Conservation (phyloP, 1,284 basidiomycete genomes). For the Rugosomyces carneus region DNA sequence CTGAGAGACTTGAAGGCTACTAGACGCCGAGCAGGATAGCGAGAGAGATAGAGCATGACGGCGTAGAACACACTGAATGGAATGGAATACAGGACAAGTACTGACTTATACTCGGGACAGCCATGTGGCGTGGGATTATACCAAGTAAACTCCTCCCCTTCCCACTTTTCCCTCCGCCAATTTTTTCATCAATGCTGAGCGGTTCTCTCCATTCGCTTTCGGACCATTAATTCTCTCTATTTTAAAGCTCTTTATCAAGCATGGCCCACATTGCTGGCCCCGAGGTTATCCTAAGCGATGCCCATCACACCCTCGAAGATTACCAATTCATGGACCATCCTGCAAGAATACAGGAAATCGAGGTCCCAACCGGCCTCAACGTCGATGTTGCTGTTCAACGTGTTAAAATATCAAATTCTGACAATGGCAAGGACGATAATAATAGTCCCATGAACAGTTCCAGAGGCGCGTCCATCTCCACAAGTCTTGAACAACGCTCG, state of each 20-base stretch:
- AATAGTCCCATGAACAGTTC: constrained; percentile 21
- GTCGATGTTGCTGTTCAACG: constrained; percentile 15
- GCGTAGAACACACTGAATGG: too few species aligned
- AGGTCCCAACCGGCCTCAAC: constrained; percentile 22
- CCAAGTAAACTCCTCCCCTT: background rate
- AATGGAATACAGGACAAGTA: too few species aligned
- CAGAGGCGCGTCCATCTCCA: constrained; percentile 26
- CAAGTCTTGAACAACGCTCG: constrained; percentile 27
- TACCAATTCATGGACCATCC: constrained; percentile 22
- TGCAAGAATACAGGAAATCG: constrained; percentile 18
- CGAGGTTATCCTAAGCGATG: constrained; percentile 34
- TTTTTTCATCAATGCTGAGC: constrained; percentile 3
- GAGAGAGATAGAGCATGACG: constrained; percentile 14
- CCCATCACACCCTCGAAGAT: constrained; percentile 28
- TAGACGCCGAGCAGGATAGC: constrained; percentile 4
- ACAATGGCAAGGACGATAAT: constrained; percentile 28
- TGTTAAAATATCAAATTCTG: constrained; percentile 28
- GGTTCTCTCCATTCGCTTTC: background rate
- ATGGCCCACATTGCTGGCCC: constrained; percentile 23
- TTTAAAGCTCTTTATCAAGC: background rate
- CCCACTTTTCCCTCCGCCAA: constrained; percentile 6
- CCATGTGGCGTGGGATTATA: constrained; percentile 16
- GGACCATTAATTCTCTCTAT: constrained; percentile 2
- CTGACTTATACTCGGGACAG: constrained; percentile 1
- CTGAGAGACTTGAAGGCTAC: constrained; percentile 2